Base-by-base conservation (phyloP, 2,329 filamentous ascomycete genomes). In the Anisogramma anomala region DNA sequence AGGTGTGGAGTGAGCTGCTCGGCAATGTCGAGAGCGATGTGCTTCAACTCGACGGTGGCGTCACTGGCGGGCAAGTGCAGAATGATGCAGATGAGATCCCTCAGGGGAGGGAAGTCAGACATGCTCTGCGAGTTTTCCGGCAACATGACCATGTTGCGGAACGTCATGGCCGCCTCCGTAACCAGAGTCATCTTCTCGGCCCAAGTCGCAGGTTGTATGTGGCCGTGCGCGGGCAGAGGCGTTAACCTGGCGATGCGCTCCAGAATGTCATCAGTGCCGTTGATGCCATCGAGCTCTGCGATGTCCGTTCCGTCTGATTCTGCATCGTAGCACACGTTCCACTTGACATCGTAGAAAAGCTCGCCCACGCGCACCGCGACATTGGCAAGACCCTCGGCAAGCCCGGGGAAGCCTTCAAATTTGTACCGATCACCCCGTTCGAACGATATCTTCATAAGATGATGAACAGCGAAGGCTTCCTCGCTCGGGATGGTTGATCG, bases 71-170 rank as follows among this genome's bases (percentile, higher is more conserved):
- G 88, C 3, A 95, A 70, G 51, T 81, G 83, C 33, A 95, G 67
- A 18, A 85, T 70, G 48, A 96, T 84, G 54, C 84, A 84, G 42
- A 96, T 68, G 36, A 93, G 73, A 53, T 95, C 88, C 55, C 82
- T 81, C 28, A 93, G 66, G 1, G 86, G 71, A 13, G 75, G 75
- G 46, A 89, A 78, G 18, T 82, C 77, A 4, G 85, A 74, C 53
- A 94, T 72, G 57, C 87, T 91, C 18, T 72, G 64, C 0, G 89
- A 89, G 55, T 98, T 98, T 48, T 94, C 87, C 17, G 80, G 76
- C 15, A 95, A 68, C 60, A 93, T 84, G n/a, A 88, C 81, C 87
- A 98, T 95, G 58, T 98, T 98, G 38, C 91, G 78, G 32, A 96
- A 69, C 14, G 94, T 88, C 34, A 96, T 67, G 15, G 82, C 79